Conservation (phyloP, 805 yeast genomes). For the Jamesozyma lodderae region DNA sequence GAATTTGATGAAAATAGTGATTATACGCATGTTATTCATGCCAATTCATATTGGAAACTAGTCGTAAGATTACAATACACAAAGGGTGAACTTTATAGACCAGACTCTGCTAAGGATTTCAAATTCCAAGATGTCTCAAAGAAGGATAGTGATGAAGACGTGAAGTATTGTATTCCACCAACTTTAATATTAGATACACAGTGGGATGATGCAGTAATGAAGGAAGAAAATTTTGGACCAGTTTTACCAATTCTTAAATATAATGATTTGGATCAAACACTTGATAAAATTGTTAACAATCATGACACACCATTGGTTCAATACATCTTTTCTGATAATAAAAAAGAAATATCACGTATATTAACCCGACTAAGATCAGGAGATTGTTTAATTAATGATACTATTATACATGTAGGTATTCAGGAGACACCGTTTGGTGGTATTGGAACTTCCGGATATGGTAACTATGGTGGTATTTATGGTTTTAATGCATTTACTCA, state of each 20-base stretch:
- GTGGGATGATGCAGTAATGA: conserved; percentile 65
- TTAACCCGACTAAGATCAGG: conserved; percentile 59
- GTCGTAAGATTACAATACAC: conserved; percentile 36
- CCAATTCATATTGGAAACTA: conserved; percentile 43
- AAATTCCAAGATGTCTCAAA: neutral
- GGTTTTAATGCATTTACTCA: conserved; percentile 72
- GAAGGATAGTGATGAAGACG: conserved; percentile 4
- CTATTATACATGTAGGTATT: conserved; percentile 60
- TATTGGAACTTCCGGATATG: conserved; percentile 74
- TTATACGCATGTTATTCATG: conserved; percentile 57
- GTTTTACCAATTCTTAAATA: conserved; percentile 64
- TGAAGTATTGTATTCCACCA: conserved; percentile 53
- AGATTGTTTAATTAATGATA: conserved; percentile 59
- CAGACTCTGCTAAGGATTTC: conserved; percentile 1
- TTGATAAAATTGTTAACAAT: conserved; percentile 35
- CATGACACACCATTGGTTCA: conserved; percentile 78
- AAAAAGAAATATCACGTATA: conserved; percentile 42
- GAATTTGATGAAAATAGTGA: conserved; percentile 28
- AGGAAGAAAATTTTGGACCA: conserved; percentile 78
- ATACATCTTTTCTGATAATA: conserved; percentile 52
- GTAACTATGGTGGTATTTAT: conserved; percentile 68
- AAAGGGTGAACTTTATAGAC: conserved; percentile 35
- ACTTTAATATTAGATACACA: conserved; percentile 57
- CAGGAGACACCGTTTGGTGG: conserved; percentile 83
- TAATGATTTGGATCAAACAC: conserved; percentile 35